phyloP scores from a whole-genome alignment of 2,329 filamentous ascomycete species.

The Diaporthe helianthi region DNA sequence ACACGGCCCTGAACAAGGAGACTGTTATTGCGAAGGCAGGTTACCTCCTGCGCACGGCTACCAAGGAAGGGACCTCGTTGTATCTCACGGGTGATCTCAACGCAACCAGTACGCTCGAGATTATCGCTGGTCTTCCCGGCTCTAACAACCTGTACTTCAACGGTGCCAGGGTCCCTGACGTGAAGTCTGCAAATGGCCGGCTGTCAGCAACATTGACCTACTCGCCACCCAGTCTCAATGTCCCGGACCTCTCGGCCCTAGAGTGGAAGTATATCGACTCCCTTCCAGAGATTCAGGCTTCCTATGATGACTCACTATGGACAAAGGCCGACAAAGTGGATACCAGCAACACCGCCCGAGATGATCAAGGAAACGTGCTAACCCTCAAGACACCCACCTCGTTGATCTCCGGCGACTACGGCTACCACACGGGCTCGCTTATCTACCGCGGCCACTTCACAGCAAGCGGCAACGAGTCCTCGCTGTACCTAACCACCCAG shows the following conservation, averaged over 20 bases:
- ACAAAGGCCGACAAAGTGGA: slow-evolving; percentile 59
- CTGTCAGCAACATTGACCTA: slow-evolving; percentile 53
- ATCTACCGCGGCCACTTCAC: slow-evolving; percentile 75
- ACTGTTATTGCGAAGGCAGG: slow-evolving; percentile 66
- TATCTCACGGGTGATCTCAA: slow-evolving; percentile 76
- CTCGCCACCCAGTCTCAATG: slow-evolving; percentile 52
- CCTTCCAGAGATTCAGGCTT: slow-evolving; percentile 69
- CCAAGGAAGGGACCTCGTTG: slow-evolving; percentile 61
- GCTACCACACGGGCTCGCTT: slow-evolving; percentile 73
- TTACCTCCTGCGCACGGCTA: slow-evolving; percentile 69
- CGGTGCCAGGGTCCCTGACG: slow-evolving; percentile 46
- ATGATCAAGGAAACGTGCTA: slow-evolving; percentile 28
- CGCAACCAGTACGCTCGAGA: slow-evolving; percentile 68
- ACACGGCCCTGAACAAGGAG: slow-evolving; percentile 43
- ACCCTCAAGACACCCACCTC: slow-evolving; percentile 67
- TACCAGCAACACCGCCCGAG: slow-evolving; percentile 66
- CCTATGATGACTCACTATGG: slow-evolving; percentile 76
- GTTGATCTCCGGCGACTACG: slow-evolving; percentile 76
- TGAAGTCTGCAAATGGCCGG: slow-evolving; percentile 48
- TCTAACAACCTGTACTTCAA: slow-evolving; percentile 55
- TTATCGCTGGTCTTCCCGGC: slow-evolving; percentile 66
- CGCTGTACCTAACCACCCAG: slow-evolving; percentile 64
- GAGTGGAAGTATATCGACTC: slow-evolving; percentile 75
- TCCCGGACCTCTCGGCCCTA: slow-evolving; percentile 65
- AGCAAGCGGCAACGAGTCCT: slow-evolving; percentile 65